A percentile compares a stretch with the other conserved stretches of the same genome.
Evolutionary conservation across 2,329 filamentous ascomycete species (phyloP).

Genomic region (Aureobasidium vineae): DNA sequence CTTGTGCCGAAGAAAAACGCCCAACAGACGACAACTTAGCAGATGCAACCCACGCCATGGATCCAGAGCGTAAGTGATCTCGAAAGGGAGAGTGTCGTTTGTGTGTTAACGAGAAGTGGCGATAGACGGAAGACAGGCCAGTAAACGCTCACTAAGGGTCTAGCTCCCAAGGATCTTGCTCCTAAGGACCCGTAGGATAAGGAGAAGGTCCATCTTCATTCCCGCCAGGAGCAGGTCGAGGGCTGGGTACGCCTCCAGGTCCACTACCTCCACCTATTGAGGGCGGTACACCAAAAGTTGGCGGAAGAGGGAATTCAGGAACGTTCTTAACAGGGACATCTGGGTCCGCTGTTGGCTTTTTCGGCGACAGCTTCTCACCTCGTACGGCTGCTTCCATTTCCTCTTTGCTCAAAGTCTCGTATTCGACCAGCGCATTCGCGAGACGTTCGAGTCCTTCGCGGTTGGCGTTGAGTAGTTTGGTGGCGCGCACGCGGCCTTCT

Average conservation of each 20-base stretch:
- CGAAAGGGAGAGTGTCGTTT: not conserved
- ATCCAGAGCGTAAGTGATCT: not conserved
- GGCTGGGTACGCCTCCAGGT: slow-evolving; percentile 14
- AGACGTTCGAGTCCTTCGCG: slow-evolving; percentile 83
- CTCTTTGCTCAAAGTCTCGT: slow-evolving; percentile 84
- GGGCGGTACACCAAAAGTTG: slow-evolving; percentile 22
- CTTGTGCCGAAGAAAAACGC: not conserved
- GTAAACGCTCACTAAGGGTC: not conserved
- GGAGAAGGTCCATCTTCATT: slow-evolving; percentile 25
- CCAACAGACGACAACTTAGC: not conserved
- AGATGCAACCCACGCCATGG: not conserved
- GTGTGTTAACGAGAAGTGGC: not conserved
- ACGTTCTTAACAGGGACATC: slow-evolving; percentile 62
- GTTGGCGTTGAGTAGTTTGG: slow-evolving; percentile 67
- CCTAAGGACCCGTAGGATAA: slow-evolving; percentile 22
- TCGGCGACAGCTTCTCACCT: slow-evolving; percentile 72
- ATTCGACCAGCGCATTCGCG: slow-evolving; percentile 86
- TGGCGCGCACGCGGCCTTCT: slow-evolving; percentile 74
- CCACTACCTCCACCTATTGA: not conserved
- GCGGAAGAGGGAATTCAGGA: slow-evolving; percentile 48
- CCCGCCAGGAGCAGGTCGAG: slow-evolving; percentile 6
- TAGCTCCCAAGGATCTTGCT: not conserved
- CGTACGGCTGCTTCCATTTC: slow-evolving; percentile 89
- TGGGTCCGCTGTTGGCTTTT: slow-evolving; percentile 61
- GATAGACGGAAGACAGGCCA: too few species aligned